Evolutionary conservation across 2,329 filamentous ascomycete genomes (phyloP).

Genomic region (Xylaria sp.): DNA sequence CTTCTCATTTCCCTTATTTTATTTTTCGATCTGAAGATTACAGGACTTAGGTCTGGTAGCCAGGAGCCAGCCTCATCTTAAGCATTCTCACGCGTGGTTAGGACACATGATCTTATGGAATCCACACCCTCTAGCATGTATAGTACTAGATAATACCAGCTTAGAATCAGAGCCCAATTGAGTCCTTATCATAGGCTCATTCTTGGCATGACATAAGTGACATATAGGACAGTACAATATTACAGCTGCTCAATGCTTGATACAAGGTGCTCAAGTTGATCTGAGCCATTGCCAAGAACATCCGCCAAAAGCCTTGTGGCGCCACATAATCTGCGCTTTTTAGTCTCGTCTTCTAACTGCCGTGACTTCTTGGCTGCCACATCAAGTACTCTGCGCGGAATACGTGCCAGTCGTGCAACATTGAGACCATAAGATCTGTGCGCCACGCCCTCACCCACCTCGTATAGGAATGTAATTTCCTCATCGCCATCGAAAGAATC

Average conservation of each 20-base stretch:
- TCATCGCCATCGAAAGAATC: constrained; percentile 66
- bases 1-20: constrained; percentile 1
- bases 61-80: constrained; percentile 23
- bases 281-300: constrained; percentile 53
- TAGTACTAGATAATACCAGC: constrained; percentile 35
- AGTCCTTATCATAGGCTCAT: background rate
- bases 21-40: constrained; percentile 26
- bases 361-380: constrained; percentile 81
- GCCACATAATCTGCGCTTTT: constrained; percentile 68
- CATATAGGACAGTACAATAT: constrained; percentile 7
- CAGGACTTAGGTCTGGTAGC: constrained; percentile 16
- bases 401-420: constrained; percentile 84
- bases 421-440: constrained; percentile 96
- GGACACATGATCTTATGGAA: constrained; percentile 34
- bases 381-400: constrained; percentile 81
- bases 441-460: constrained; percentile 89
- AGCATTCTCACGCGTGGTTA: constrained; percentile 28
- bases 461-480: constrained; percentile 94
- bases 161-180: constrained; percentile 26
- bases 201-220: background rate
- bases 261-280: constrained; percentile 64
- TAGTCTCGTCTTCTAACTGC: constrained; percentile 81
- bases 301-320: constrained; percentile 57
- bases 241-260: constrained; percentile 70
- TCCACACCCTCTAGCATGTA: constrained; percentile 36